Conservation (phyloP, 2,329 filamentous ascomycete genomes). For the Penicillium sp. region DNA sequence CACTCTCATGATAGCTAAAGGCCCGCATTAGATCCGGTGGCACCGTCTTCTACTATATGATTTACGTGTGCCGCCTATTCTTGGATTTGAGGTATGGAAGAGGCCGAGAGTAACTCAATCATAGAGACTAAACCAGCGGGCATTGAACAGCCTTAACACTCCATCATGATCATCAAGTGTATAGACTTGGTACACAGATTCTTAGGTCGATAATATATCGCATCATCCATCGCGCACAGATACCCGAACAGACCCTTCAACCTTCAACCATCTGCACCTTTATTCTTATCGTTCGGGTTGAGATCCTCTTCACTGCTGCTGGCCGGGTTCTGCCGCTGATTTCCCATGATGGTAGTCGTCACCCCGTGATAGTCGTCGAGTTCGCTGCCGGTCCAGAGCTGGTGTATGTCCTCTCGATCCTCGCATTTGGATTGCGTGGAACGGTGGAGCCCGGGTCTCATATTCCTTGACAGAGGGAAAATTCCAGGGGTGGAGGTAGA, state of each 20-base stretch:
- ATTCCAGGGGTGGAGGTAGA: constrained; percentile 18
- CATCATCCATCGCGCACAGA: constrained; percentile 16
- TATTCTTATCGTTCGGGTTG: constrained; percentile 1
- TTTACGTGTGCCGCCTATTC: too few relatives aligned
- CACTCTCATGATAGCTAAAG: too few relatives aligned
- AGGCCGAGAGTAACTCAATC: too few relatives aligned
- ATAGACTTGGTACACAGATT: neutral
- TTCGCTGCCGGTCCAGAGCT: constrained; percentile 19
- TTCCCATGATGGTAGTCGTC: constrained; percentile 24
- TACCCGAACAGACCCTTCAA: constrained; percentile 20
- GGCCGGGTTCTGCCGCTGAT: constrained; percentile 2
- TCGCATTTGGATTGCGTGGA: constrained; percentile 7
- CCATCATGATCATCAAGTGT: neutral
- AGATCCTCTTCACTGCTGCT: constrained; percentile 23
- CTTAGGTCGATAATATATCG: neutral
- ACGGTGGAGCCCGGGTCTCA: constrained; percentile 9
- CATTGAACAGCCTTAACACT: neutral
- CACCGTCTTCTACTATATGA: too few relatives aligned
- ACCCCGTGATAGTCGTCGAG: constrained; percentile 20
- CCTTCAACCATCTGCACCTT: constrained; percentile 9
- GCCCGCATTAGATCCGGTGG: too few relatives aligned
- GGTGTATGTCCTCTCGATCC: constrained; percentile 4
- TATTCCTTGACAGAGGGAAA: constrained; percentile 16
- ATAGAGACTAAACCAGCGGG: neutral
- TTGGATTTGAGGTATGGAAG: too few relatives aligned